Base-by-base conservation (phyloP, 108 stramenopile species). In the Fragilaria crotonensis region DNA sequence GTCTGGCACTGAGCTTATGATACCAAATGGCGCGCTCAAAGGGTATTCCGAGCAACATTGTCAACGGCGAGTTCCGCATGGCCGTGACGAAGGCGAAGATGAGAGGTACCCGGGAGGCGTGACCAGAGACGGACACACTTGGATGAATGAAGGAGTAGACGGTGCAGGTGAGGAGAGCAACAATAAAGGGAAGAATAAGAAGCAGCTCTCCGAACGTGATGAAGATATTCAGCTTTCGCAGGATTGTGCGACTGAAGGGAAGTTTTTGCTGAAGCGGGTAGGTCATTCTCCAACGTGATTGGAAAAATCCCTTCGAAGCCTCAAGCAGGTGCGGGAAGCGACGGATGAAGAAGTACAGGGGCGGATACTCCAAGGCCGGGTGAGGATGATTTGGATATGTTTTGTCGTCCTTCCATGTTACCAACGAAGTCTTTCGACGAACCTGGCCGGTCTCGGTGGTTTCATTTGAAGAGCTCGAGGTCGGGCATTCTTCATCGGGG, bases 1-100 rank as follows among this genome's bases (percentile, higher is more conserved):
- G 27, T 28, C 60, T 46, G 21, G 66, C 65, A 22, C 62, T 30
- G 36, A 79, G 48, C 21, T 71, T 74, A 63, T 83, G 81, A 57
- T 73, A 79, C 18, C 45, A 59, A 29, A 83, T n/a, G 33, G 77
- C 68, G 1, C 78, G 72, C 29, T 83, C 81, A 52, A 74, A 76
- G 0, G 81, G 76, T 33, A 83, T 63, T 9, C 78, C 81, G 33
- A 83, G 28, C 28, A 76, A 47, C 3, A 72, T 41, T n/a, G 78
- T 61, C 4, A 68, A 19, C 9, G 65, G 11, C 9, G 78, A 79
- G 36, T 79, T 79, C 20, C 54, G 32, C 59, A 59, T 74, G 57
- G 67, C 71, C 20, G 77, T 73, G 32, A 27, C 48, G 21, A 71
- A 64, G 21, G 50, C 57, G 20, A 58, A 33, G 49, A 64, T 52